Conservation (phyloP, 2,329 filamentous ascomycete species). For the Verticillium klebahnii region DNA sequence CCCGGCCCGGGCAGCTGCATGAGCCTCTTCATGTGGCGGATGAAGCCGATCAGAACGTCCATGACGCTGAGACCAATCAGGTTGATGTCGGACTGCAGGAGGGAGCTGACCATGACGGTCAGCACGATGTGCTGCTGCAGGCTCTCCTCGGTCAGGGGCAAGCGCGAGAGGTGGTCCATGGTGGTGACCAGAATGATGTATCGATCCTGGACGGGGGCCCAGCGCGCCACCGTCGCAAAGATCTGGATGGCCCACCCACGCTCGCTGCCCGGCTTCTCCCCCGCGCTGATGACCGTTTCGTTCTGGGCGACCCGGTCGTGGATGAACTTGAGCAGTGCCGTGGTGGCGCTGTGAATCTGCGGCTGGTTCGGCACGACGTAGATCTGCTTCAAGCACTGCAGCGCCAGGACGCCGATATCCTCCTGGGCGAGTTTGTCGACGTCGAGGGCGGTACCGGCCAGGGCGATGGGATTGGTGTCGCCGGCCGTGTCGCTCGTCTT, state of each 20-base stretch:
- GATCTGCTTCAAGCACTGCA: conserved; percentile 82
- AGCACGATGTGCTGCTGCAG: conserved; percentile 71
- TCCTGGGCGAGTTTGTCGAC: conserved; percentile 88
- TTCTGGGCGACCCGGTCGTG: conserved; percentile 48
- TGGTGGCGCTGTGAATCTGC: conserved; percentile 75
- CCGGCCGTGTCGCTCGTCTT: conserved; percentile 61
- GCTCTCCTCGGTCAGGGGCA: conserved; percentile 64
- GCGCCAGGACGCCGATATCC: conserved; percentile 76
- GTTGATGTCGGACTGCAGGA: conserved; percentile 85
- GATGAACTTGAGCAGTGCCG: conserved; percentile 71
- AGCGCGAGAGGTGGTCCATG: conserved; percentile 69
- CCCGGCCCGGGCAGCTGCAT: conserved; percentile 54
- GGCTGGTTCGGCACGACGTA: conserved; percentile 77
- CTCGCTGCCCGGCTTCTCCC: conserved; percentile 37
- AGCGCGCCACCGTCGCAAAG: conserved; percentile 73
- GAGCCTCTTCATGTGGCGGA: conserved; percentile 76
- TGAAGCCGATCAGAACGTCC: conserved; percentile 81
- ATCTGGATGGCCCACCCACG: conserved; percentile 77
- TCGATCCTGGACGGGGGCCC: conserved; percentile 91
- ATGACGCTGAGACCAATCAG: conserved; percentile 94
- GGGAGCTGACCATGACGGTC: conserved; percentile 72
- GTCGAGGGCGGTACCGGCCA: conserved; percentile 78
- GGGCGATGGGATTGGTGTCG: conserved; percentile 64
- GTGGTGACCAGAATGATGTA: conserved; percentile 83
- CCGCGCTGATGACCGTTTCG: conserved; percentile 47